Evolutionary conservation across 345 rosid species (phyloP), one percentile per base, ranked within the genome.

Genomic region (Syzygium jambos): DNA sequence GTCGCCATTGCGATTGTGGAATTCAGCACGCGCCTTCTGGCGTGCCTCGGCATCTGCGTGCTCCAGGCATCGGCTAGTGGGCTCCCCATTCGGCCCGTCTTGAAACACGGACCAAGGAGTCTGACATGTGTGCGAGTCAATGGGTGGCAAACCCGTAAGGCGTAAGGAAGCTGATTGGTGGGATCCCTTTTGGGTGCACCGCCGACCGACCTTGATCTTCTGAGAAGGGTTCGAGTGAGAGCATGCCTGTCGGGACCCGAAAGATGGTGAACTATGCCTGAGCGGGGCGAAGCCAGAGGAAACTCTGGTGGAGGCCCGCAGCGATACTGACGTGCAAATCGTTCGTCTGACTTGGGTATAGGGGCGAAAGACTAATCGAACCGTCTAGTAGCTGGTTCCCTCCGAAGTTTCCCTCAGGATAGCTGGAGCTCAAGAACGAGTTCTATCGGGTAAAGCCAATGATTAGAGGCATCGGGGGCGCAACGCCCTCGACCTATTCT

Each of bases 351-450:
- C 93, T 91, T 91, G 91, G 93, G 92, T 92, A 93, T 93, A 92
- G 91, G 89, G 95, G 95, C 91, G 93, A 93, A 93, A 92, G 94
- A 93, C 94, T 93, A 93, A 93, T 92, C 93, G 88, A 93, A 92
- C 92, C 92, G 59, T 92, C 92, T 91, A 91, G 93, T 92, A 93
- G 94, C 89, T 89, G 91, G 94, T 91, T 92, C 92, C 86, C 77
- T 85, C 77, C 51, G 86, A 85, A 85, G 77, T 85, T 85, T 85
- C 86, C 86, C 86, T 56, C 52, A 1, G 77, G 77, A 85, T 85
- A 85, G 86, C 77, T 12, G 34, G 86, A 85, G 86, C 86, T 85
- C 73, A 55, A 85, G 86, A 54, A 54, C 23, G 68, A 85, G 85
- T 83, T 83, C 56, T 51, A 83, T 83, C 19, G 52, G 85, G 85